Evolutionary conservation across 2,329 filamentous ascomycete genomes (phyloP), one percentile per base, ranked within the genome.

Genomic region (Aspergillaceae sp.): DNA sequence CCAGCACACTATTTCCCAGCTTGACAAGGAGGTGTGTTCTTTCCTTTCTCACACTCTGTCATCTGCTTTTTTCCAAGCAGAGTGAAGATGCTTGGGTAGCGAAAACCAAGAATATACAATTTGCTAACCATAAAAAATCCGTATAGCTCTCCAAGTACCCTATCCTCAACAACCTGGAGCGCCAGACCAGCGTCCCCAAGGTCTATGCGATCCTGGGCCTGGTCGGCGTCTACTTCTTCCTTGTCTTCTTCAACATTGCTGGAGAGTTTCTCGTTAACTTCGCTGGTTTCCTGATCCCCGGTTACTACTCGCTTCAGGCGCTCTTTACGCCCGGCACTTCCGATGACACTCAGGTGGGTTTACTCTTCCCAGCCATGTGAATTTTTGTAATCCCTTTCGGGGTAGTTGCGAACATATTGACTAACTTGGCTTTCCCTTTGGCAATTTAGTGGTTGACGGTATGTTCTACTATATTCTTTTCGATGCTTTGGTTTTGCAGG

Each of bases 161-260:
- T 56, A 64, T 74, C 59, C 78, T 84, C 66, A 80, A 82, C 73
- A 79, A 83, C 68, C 75, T 84, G 56, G 80, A 84, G 74, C 75
- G 78, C 67, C 80, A 83, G 69, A 83, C 79, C 59, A 80, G 74
- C 48, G 77, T 84, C 46, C 80, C 80, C 56, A 84, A 84, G 71
- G 80, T 82, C 67, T 84, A 84, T 63, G 77, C 75, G 52, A 69
- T 83, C 65, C 78, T 84, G 41, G 80, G 80, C 56, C 70, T 84
- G 46, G 77, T 72, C 53, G 79, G 77, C 48, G 72, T 83, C 51
- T 84, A 84, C 74, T 82, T 82, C 72, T 83, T 83, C 76, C 72
- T 83, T 46, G 74, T 84, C 67, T 84, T 84, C 72, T 84, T 84
- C 73, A 84, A 84, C 73, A 83, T 84, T 55, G 80, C 77, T 51